Conservation (phyloP, 2,329 filamentous ascomycete species). For the Talaromyces sp. region DNA sequence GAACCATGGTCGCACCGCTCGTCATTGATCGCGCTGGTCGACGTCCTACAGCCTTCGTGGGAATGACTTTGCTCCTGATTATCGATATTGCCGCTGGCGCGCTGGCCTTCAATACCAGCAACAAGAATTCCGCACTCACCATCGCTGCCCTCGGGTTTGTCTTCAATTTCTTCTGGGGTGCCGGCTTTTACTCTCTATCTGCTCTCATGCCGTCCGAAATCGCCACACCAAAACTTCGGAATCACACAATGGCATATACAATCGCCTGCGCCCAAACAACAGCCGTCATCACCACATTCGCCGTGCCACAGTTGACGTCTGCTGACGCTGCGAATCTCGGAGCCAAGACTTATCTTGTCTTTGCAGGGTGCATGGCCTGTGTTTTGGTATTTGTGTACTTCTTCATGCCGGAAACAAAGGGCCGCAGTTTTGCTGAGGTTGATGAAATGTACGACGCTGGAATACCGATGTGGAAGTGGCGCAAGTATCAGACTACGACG, state of each 20-base stretch:
- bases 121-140: constrained; percentile 25
- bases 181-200: constrained; percentile 36
- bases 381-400: constrained; percentile 30
- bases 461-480: constrained; percentile 34
- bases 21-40: constrained; percentile 36
- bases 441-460: constrained; percentile 35
- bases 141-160: constrained; percentile 35
- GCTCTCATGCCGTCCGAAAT: constrained; percentile 37
- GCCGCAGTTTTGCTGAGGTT: constrained; percentile 32
- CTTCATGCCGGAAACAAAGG: constrained; percentile 31
- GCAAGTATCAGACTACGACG: constrained; percentile 27
- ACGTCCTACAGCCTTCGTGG: constrained; percentile 35
- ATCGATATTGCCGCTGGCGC: constrained; percentile 34
- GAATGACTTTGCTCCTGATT: constrained; percentile 33
- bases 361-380: constrained; percentile 32
- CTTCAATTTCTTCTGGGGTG: constrained; percentile 40
- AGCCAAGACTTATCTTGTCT: constrained; percentile 35
- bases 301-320: constrained; percentile 35
- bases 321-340: constrained; percentile 33
- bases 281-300: constrained; percentile 40
- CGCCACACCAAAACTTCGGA: constrained; percentile 36
- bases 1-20: constrained; percentile 35
- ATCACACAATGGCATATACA: constrained; percentile 38
- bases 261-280: constrained; percentile 36
- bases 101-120: constrained; percentile 30